These are phyloP conservation scores for Fraxinus baroniana DNA, from an alignment of 305 asterid species.

Conservation along the genomic window DNA sequence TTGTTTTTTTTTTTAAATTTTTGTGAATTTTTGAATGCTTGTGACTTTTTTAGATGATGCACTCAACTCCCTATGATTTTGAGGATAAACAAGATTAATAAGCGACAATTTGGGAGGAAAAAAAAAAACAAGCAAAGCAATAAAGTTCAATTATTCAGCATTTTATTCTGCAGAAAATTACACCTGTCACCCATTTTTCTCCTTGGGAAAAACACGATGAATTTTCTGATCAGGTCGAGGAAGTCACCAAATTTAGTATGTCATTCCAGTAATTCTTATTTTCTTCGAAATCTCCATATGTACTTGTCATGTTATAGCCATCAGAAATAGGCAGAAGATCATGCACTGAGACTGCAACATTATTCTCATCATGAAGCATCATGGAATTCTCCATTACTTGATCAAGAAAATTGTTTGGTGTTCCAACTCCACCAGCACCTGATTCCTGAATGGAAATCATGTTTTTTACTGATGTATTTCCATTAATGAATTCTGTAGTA, in stretches of 20 bases:
- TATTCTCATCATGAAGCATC: not conserved
- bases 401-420: not conserved
- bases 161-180: not conserved
- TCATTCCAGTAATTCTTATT: conserved; percentile 39
- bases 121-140: not conserved
- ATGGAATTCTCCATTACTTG: conserved; percentile 20
- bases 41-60: no score
- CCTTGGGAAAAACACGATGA: no score
- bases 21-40: no score
- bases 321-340: conserved; percentile 17
- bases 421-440: conserved; percentile 16
- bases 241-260: conserved; percentile 37
- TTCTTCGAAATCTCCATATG: conserved; percentile 32
- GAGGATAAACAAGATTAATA: not conserved
- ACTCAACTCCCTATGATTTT: not conserved
- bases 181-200: not conserved
- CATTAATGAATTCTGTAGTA: conserved; percentile 16
- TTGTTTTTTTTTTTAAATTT: no score
- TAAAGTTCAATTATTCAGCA: not conserved
- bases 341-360: conserved; percentile 20
- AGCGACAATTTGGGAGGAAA: not conserved
- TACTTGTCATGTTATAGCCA: conserved; percentile 18
- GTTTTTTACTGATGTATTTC: conserved; percentile 4
- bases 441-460: not conserved
- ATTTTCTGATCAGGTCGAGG: conserved; percentile 27